phyloP scores from a whole-genome alignment of 2,329 filamentous ascomycete species.

The Alternaria sp. region DNA sequence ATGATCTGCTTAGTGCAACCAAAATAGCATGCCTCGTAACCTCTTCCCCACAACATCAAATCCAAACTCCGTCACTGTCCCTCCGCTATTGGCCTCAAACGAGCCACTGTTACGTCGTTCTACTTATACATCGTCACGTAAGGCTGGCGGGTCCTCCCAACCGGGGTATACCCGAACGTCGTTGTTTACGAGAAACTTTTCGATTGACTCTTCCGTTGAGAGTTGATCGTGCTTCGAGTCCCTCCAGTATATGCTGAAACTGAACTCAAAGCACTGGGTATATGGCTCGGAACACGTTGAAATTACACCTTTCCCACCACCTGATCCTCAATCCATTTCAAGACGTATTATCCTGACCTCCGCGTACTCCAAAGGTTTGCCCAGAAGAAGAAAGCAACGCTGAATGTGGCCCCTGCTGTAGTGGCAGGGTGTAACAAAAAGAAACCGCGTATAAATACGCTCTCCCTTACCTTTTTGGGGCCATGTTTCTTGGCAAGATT shows the following conservation, averaged over 20 bases:
- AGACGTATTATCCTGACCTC: neutral
- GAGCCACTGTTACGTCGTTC: neutral
- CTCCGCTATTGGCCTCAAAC: neutral
- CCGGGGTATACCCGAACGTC: neutral
- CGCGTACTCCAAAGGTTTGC: neutral
- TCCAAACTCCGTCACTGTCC: neutral
- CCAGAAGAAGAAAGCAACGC: slow-evolving; percentile 5
- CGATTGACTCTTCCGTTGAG: neutral
- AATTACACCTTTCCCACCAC: neutral
- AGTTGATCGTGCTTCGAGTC: neutral
- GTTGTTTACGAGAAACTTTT: neutral
- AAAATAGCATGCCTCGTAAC: slow-evolving; percentile 18
- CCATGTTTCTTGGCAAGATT: neutral
- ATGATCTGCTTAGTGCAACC: slow-evolving; percentile 1
- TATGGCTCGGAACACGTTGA: slow-evolving; percentile 8
- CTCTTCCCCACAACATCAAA: slow-evolving; percentile 10
- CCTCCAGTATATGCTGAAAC: neutral
- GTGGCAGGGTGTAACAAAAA: slow-evolving; percentile 6
- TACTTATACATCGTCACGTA: neutral
- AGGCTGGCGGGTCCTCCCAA: neutral
- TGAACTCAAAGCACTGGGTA: slow-evolving; percentile 13
- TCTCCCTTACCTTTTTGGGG: slow-evolving; percentile 14
- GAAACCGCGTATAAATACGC: slow-evolving; percentile 10
- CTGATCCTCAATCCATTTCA: neutral
- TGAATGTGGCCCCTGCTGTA: neutral